A percentile compares a stretch with the other conserved stretches of the same genome.
These are phyloP conservation scores for Cyclotella baltica DNA, from an alignment of 108 stramenopile genomes.

Conservation along the genomic window DNA sequence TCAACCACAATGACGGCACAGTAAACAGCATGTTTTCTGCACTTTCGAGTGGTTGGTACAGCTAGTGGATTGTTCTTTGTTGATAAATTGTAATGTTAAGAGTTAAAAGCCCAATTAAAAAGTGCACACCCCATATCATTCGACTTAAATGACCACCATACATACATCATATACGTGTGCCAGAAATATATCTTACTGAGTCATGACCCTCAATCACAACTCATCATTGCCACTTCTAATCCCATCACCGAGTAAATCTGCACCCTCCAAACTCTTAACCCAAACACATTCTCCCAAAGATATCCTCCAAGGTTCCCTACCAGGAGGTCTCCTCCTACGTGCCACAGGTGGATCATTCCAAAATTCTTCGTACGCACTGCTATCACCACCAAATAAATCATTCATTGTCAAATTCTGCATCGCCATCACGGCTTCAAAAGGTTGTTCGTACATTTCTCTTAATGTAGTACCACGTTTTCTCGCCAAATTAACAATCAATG, in stretches of 20 bases:
- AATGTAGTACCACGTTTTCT: conserved; percentile 8
- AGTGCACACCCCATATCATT: no score
- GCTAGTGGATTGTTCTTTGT: no score
- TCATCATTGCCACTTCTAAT: no score
- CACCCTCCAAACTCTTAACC: conserved; percentile 15
- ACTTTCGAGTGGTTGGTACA: no score
- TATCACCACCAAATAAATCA: conserved; percentile 23
- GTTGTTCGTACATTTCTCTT: conserved; percentile 26
- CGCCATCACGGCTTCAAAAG: conserved; percentile 31
- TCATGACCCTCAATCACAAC: no score
- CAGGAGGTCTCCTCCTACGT: conserved; percentile 24
- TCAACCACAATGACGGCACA: no score
- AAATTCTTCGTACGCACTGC: conserved; percentile 23
- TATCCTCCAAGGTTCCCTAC: conserved; percentile 28
- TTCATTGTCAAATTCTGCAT: conserved; percentile 10
- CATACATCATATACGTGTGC: no score
- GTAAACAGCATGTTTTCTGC: no score
- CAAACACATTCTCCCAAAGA: conserved; percentile 29
- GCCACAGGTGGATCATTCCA: conserved; percentile 37
- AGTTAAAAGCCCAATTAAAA: no score
- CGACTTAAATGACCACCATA: no score
- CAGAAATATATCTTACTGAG: no score
- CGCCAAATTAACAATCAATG: conserved; percentile 17
- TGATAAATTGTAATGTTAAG: no score
- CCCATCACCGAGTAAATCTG: not conserved